Conservation (phyloP, 805 yeast genomes). For the Yarrowia divulgata region DNA sequence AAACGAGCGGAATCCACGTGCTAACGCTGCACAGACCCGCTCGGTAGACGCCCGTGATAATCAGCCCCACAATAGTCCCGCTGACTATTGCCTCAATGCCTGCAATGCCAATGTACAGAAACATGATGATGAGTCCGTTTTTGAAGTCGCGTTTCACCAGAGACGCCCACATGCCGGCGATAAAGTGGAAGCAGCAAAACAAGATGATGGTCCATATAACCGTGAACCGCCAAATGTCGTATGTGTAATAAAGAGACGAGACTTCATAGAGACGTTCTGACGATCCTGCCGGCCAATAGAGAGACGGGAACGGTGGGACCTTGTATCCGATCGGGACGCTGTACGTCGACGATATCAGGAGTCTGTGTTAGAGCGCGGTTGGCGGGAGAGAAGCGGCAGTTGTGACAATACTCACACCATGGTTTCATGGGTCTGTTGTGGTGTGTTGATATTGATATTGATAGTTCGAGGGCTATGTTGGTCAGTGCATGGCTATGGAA, state of each 20-base stretch:
- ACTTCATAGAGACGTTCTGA: slow-evolving; percentile 51
- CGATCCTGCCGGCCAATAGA: slow-evolving; percentile 69
- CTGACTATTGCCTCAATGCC: slow-evolving; percentile 68
- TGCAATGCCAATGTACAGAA: slow-evolving; percentile 61
- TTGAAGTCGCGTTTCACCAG: slow-evolving; percentile 57
- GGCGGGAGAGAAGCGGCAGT: background rate
- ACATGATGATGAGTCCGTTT: slow-evolving; percentile 52
- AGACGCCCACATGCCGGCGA: slow-evolving; percentile 70
- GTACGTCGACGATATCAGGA: slow-evolving; percentile 29
- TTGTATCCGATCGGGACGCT: slow-evolving; percentile 78
- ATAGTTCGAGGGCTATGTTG: background rate
- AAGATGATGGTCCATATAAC: slow-evolving; percentile 80
- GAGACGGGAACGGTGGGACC: slow-evolving; percentile 80
- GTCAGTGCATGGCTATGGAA: background rate
- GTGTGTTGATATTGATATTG: background rate
- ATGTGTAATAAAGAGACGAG: slow-evolving; percentile 69
- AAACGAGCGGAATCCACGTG: slow-evolving; percentile 92
- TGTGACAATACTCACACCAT: slow-evolving; percentile 14
- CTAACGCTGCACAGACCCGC: slow-evolving; percentile 88
- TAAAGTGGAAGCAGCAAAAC: slow-evolving; percentile 65
- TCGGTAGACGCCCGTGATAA: slow-evolving; percentile 75
- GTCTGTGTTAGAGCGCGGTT: slow-evolving; percentile 15
- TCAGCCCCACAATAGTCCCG: slow-evolving; percentile 79
- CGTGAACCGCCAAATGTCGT: slow-evolving; percentile 84
- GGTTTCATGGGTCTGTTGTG: slow-evolving; percentile 19